phyloP scores from a whole-genome alignment of 306 rosid species.

The Acacia melanoxylon region DNA sequence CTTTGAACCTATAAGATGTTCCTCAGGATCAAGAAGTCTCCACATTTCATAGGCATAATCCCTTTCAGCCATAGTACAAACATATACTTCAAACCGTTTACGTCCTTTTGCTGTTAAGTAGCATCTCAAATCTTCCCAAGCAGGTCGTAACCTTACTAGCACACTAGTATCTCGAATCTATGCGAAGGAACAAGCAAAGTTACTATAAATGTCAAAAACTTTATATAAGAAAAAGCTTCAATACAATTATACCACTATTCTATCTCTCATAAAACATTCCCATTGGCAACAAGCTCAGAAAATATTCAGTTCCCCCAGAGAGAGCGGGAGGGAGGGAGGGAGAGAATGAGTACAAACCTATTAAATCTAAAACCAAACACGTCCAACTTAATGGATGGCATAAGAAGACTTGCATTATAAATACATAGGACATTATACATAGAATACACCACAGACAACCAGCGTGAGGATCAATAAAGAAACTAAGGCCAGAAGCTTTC shows the following conservation, averaged over 20 bases:
- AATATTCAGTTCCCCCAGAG: neutral
- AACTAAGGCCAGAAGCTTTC: neutral
- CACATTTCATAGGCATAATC: slow-evolving; percentile 85
- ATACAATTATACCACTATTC: neutral
- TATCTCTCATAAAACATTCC: neutral
- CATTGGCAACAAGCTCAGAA: neutral
- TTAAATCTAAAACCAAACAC: neutral
- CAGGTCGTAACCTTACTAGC: slow-evolving; percentile 78
- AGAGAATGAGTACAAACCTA: neutral
- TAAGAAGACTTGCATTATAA: neutral
- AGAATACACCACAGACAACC: neutral
- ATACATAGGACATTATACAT: neutral
- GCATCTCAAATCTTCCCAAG: slow-evolving; percentile 79
- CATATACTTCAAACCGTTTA: slow-evolving; percentile 82
- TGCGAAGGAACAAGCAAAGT: slow-evolving; percentile 8
- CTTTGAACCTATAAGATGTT: slow-evolving; percentile 60
- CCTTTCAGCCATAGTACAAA: slow-evolving; percentile 83
- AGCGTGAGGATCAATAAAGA: neutral
- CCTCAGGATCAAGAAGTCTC: slow-evolving; percentile 84
- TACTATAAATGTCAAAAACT: neutral
- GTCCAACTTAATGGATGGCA: neutral
- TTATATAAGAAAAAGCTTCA: neutral
- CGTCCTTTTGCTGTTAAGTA: slow-evolving; percentile 79
- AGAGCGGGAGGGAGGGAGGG: neutral
- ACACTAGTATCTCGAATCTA: slow-evolving; percentile 85